These are phyloP conservation scores for Botrytis sinoallii DNA, from an alignment of 2,329 filamentous ascomycete genomes.

Conservation along the genomic window DNA sequence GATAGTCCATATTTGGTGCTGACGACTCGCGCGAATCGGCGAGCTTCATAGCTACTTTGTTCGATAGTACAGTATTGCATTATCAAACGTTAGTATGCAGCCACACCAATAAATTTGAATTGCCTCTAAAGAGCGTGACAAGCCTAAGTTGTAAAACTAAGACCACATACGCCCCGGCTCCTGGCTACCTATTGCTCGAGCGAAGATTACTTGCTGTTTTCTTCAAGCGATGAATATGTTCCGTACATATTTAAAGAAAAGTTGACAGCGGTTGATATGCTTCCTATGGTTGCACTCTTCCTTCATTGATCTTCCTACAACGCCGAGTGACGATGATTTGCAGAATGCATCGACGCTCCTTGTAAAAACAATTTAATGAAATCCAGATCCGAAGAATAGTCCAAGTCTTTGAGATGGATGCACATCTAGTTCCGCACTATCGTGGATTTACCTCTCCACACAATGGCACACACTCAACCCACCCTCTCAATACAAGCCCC, in stretches of 20 bases:
- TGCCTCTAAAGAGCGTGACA: constrained; percentile 6
- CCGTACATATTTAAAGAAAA: background rate
- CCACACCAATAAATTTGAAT: constrained; percentile 18
- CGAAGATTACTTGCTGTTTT: background rate
- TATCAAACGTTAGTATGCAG: constrained; percentile 17
- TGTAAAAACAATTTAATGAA: constrained; percentile 3
- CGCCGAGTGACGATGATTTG: constrained; percentile 21
- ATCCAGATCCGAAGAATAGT: constrained; percentile 7
- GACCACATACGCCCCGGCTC: background rate
- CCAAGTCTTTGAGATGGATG: constrained; percentile 5
- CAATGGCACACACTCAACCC: constrained; percentile 2
- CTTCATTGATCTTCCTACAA: constrained; percentile 1
- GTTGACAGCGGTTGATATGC: constrained; percentile 17
- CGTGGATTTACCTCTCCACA: constrained; percentile 16
- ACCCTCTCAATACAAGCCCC: background rate
- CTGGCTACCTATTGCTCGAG: background rate
- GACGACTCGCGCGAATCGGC: constrained; percentile 20
- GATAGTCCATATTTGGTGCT: constrained; percentile 20
- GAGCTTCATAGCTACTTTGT: constrained; percentile 11
- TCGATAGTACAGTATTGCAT: constrained; percentile 19
- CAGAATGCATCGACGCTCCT: constrained; percentile 11
- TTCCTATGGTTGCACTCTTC: constrained; percentile 12
- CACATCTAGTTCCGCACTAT: constrained; percentile 8
- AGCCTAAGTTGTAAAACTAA: constrained; percentile 8
- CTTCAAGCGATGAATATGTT: constrained; percentile 9